Base-by-base conservation (phyloP, 768 basidiomycete species). In the Termitomyces sp. region DNA sequence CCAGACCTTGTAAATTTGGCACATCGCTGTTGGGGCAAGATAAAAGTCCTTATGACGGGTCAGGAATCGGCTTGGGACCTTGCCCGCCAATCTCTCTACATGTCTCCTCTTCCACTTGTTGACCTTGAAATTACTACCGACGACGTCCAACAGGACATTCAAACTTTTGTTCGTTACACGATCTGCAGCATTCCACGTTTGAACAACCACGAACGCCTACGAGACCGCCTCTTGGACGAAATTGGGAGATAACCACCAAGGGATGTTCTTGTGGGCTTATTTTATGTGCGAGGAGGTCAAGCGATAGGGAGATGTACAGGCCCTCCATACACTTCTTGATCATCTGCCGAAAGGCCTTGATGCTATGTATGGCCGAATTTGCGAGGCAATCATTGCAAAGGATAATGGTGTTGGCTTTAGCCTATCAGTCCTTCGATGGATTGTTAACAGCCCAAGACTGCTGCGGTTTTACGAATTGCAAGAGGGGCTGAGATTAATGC, bases 231-330 rank as follows among this genome's bases (percentile, higher is more conserved):
- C 26, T 48, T n/a, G 7, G 40, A 46, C 16, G 46, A 50, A 39
- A 53, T 59, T 6, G 47, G 46, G 3, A 43, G n/a, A n/a, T 1
- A 59, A 59, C 44, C 58, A 59, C 40, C 58, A 55, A 43, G 58
- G 58, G 22, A 59, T 59, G 53, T 59, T 59, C 18, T 46, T 59
- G 18, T 59, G 58, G 58, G 53, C 47, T 26, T 59, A 27, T 32
- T 45, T 54, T 4, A 54, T 59, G 32, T 59, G 58, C 22, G 42
- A 54, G 32, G 58, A 59, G 36, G 53, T 59, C 6, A 49, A 55
- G 8, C 53, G 58, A 22, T 53, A 59, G 22, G 52, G 47, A 24
- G n/a, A 48, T 7, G 9, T 27, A n/a, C 14, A 22, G 5, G 58
- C 18, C 10, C 46, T 59, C 22, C 39, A 50, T 13, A 27, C 9